Evolutionary conservation across 331 rosid genomes (phyloP).

Genomic region (Acacia pycnantha): DNA sequence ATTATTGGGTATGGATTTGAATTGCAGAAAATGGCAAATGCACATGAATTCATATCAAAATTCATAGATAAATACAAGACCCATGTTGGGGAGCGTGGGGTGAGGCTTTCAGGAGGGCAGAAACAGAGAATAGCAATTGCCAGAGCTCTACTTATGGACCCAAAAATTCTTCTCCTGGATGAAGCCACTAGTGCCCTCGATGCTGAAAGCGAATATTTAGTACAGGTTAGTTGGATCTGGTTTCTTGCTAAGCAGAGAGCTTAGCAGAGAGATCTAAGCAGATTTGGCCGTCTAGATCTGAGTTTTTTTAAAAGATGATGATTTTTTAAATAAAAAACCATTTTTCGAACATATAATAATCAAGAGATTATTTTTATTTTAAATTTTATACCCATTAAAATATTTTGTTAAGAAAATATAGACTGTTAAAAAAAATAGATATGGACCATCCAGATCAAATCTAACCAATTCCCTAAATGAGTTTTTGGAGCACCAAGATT

Average conservation of each 20-base stretch:
- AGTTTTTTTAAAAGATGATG: neutral
- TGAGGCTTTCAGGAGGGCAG: slow-evolving; percentile 85
- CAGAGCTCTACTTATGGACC: slow-evolving; percentile 78
- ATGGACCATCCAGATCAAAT: too few species aligned
- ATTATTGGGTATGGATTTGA: slow-evolving; percentile 3
- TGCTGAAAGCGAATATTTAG: slow-evolving; percentile 85
- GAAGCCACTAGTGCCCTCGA: slow-evolving; percentile 92
- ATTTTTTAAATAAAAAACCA: neutral
- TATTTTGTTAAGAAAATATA: too few species aligned
- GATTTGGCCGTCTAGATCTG: too few species aligned
- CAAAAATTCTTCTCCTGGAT: slow-evolving; percentile 71
- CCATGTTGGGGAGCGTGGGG: slow-evolving; percentile 75
- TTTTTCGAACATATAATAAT: too few species aligned
- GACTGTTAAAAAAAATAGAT: too few species aligned
- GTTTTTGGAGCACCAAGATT: neutral
- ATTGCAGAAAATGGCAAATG: slow-evolving; percentile 86
- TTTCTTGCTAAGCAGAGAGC: too few species aligned
- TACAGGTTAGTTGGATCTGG: slow-evolving; percentile 42
- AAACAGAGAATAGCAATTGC: slow-evolving; percentile 89
- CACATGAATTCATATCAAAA: slow-evolving; percentile 68
- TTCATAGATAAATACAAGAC: slow-evolving; percentile 77
- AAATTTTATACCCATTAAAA: too few species aligned
- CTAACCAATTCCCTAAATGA: neutral
- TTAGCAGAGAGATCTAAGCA: too few species aligned
- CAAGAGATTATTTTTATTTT: too few species aligned